These are phyloP conservation scores for Didymella exigua DNA, from an alignment of 2,329 filamentous ascomycete genomes.

Conservation along the genomic window DNA sequence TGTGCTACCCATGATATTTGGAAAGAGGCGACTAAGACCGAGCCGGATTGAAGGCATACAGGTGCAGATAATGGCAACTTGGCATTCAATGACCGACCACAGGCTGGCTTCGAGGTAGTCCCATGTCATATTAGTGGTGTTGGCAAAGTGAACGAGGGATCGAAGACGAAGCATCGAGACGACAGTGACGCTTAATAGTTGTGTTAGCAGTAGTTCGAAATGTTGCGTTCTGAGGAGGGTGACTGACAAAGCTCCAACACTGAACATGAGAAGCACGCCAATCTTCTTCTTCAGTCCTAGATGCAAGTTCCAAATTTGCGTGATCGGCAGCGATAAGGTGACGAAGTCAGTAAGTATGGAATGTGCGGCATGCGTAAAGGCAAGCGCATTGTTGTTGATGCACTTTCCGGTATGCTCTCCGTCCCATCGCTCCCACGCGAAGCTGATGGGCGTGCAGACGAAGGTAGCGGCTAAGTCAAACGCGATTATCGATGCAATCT, in stretches of 20 bases:
- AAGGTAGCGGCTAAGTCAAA: slow-evolving; percentile 26
- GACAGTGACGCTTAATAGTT: slow-evolving; percentile 48
- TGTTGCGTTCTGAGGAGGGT: too few relatives aligned
- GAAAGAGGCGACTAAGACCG: slow-evolving; percentile 26
- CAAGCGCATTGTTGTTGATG: slow-evolving; percentile 41
- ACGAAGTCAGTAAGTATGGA: slow-evolving; percentile 38
- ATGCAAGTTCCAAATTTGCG: slow-evolving; percentile 37
- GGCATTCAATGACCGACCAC: slow-evolving; percentile 49
- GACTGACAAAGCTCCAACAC: slow-evolving; percentile 44
- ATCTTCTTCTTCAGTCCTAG: slow-evolving; percentile 44
- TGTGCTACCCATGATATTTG: slow-evolving; percentile 9
- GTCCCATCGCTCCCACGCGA: slow-evolving; percentile 40
- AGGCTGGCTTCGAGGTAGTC: slow-evolving; percentile 17
- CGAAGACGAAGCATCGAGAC: slow-evolving; percentile 51
- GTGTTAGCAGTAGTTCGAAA: background rate
- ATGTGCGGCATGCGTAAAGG: slow-evolving; percentile 36
- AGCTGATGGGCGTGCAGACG: slow-evolving; percentile 40
- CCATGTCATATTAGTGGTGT: slow-evolving; percentile 46
- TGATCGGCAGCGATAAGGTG: slow-evolving; percentile 40
- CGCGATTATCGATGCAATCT: slow-evolving; percentile 25
- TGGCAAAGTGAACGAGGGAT: slow-evolving; percentile 50
- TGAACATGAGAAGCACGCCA: slow-evolving; percentile 46
- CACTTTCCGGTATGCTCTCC: slow-evolving; percentile 36
- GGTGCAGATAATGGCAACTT: slow-evolving; percentile 50
- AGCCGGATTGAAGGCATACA: slow-evolving; percentile 50